These are phyloP conservation scores for Cercospora sp. DNA, from an alignment of 2,329 filamentous ascomycete genomes.

Conservation along the genomic window DNA sequence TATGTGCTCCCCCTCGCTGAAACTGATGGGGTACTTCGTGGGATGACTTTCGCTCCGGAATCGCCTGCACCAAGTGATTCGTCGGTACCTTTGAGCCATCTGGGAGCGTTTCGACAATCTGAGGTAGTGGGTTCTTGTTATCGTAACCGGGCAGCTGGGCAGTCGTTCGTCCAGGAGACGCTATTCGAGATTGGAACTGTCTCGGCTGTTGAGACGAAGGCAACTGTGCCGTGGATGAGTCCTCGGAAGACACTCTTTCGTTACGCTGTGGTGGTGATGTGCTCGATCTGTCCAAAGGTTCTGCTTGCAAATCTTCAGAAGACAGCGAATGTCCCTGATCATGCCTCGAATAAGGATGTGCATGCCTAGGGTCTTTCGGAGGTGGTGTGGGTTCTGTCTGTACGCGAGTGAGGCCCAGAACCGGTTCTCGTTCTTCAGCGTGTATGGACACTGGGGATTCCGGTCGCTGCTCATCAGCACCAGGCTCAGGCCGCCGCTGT, in stretches of 20 bases:
- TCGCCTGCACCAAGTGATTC: constrained; percentile 31
- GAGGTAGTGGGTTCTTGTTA: constrained; percentile 50
- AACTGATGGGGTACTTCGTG: constrained; percentile 37
- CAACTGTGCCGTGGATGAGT: constrained; percentile 37
- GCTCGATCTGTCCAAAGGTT: constrained; percentile 14
- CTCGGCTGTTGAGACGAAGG: constrained; percentile 44
- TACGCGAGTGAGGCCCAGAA: constrained; percentile 60
- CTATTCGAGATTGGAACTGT: constrained; percentile 58
- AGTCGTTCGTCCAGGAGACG: constrained; percentile 58
- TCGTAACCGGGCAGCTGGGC: constrained; percentile 51
- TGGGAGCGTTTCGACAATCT: constrained; percentile 62
- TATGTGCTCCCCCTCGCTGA: constrained; percentile 39
- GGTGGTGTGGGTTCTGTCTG: constrained; percentile 67
- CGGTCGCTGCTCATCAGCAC: constrained; percentile 54
- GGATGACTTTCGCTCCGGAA: constrained; percentile 55
- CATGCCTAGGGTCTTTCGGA: constrained; percentile 46
- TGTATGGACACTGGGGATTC: constrained; percentile 47
- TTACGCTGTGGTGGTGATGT: constrained; percentile 11
- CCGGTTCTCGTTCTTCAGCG: constrained; percentile 42
- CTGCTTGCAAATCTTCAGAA: constrained; percentile 31
- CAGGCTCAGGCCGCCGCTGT: constrained; percentile 62
- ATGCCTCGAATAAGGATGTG: constrained; percentile 62
- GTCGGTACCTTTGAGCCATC: constrained; percentile 39
- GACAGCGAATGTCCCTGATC: constrained; percentile 42
- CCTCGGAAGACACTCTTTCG: constrained; percentile 21